These are phyloP conservation scores for Nitzschia sp. DNA, from an alignment of 108 stramenopile species.

Conservation along the genomic window DNA sequence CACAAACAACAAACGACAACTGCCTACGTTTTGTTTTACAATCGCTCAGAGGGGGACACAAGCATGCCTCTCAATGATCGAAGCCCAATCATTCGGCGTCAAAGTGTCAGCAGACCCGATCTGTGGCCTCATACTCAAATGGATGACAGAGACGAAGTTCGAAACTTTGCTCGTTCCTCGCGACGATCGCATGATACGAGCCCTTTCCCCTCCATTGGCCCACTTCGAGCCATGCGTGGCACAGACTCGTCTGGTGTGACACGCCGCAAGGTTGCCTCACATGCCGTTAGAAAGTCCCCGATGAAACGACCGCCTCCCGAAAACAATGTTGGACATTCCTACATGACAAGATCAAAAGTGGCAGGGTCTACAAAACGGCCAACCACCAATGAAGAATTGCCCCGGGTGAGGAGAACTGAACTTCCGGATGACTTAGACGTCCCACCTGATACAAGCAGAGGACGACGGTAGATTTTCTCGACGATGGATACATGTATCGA, in stretches of 20 bases:
- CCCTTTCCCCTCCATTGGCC: not conserved
- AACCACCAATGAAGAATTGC: not conserved
- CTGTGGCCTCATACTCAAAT: constrained; percentile 86
- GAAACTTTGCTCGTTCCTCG: constrained; percentile 37
- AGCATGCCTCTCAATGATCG: constrained; percentile 42
- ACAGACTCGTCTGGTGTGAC: not conserved
- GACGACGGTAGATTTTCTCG: not conserved
- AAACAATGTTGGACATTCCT: not conserved
- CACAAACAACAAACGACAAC: constrained; percentile 38
- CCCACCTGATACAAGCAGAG: not conserved
- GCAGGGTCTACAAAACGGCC: not conserved
- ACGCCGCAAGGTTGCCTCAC: not conserved
- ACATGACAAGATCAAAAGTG: not conserved
- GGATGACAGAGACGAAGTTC: constrained; percentile 38
- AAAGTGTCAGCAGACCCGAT: constrained; percentile 71
- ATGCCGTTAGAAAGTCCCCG: not conserved
- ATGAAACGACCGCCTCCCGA: not conserved
- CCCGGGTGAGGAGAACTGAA: not conserved
- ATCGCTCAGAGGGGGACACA: constrained; percentile 54
- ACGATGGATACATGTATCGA: not conserved
- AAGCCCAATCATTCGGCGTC: constrained; percentile 59
- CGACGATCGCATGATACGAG: not conserved
- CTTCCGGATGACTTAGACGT: not conserved
- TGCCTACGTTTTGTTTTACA: constrained; percentile 79
- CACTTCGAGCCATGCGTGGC: not conserved